phyloP scores from a whole-genome alignment of 495 filamentous ascomycete species.

The Hypoxylon fragiforme region DNA sequence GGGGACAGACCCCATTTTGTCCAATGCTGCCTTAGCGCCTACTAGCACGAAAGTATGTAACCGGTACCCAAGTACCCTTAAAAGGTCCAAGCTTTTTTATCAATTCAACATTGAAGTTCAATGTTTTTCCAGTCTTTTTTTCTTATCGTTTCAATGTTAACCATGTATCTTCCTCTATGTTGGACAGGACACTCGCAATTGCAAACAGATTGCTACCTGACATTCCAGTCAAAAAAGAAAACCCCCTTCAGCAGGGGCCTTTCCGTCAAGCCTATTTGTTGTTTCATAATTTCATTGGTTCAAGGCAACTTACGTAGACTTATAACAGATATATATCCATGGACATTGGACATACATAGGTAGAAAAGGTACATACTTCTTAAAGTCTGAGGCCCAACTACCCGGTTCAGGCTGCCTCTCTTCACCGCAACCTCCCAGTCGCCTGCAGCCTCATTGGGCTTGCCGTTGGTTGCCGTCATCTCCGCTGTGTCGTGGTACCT shows the following conservation, averaged over 20 bases:
- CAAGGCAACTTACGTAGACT: no score
- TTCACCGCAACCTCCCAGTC: constrained; percentile 10
- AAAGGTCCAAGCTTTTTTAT: no score
- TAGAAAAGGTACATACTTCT: no score
- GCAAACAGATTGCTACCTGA: no score
- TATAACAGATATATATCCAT: no score
- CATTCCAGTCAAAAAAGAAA: no score
- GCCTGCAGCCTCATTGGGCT: constrained; percentile 3
- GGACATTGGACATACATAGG: no score
- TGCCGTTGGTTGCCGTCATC: neutral
- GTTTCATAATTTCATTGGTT: no score
- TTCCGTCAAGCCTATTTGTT: neutral
- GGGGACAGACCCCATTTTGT: constrained; percentile 13
- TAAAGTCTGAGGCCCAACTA: neutral
- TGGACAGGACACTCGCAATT: no score
- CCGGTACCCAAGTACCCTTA: neutral
- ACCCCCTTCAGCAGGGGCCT: neutral
- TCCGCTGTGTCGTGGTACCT: neutral
- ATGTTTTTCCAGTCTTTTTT: no score
- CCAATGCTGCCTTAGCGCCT: neutral
- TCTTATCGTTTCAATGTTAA: neutral
- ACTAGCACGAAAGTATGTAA: neutral
- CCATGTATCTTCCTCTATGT: neutral
- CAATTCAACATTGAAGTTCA: no score
- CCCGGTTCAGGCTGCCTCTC: neutral